Evolutionary conservation across 495 filamentous ascomycete species (phyloP), one percentile per base, ranked within the genome.

Genomic region (Glonium stellatum): DNA sequence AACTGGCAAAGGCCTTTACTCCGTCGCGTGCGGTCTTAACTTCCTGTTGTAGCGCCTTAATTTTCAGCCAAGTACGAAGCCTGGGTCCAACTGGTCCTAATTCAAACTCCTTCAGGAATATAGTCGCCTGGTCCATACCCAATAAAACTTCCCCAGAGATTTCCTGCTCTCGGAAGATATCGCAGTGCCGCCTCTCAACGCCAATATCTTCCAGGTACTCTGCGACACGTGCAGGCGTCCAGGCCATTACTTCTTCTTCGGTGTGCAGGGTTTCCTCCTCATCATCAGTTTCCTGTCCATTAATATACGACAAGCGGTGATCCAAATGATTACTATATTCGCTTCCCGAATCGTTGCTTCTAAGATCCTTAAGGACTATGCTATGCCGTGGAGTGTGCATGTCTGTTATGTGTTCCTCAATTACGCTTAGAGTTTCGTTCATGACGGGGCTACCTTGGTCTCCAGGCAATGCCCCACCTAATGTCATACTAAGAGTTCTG

Each of bases 401-500:
- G 69, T 96, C 90, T 23, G 90, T 96, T 50, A 99, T 97, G 70
- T 97, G 95, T 72, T 99, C 95, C 67, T 99, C 83, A 67, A 99
- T 99, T 35, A 97, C 95, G 66, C 90, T 96, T 58, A 99, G 73
- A 0, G 95, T 97, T 69, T 99, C 92, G 69, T 95, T 90, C 78
- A 99, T 89, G 25, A 97, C 92, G 2, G 91, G 89, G 68, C 89
- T 72, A 25, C 52, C 60, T 46, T 58, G 47, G 5, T 66, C 62
- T 46, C 54, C 31, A 58, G 57, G 41, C 73, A 60, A 72, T 74
- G 57, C 73, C 54, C 63, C 70, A 49, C 60, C 79, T 70, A 60
- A 72, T 67, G 62, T 74, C 68, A 82, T 68, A 41, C 76, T 71
- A 60, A 81, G 57, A 78, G 79, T 68, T 75, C 75, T 58, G 72